These are phyloP conservation scores for Eucommia ulmoides DNA, from an alignment of 257 asterid genomes.

Conservation along the genomic window DNA sequence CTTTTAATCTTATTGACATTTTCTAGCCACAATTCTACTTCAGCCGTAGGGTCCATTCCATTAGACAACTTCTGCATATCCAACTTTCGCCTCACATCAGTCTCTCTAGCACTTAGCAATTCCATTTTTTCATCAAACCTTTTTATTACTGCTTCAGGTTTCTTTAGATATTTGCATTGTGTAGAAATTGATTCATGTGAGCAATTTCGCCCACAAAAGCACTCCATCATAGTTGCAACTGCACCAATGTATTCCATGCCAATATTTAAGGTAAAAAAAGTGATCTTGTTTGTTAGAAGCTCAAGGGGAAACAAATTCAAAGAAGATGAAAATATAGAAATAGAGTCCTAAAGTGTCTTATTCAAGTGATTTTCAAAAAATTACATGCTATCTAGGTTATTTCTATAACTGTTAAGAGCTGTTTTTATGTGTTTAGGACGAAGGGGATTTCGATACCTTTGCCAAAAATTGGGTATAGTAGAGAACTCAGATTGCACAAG, in stretches of 20 bases:
- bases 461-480: too few relatives aligned
- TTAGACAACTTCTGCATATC: background rate
- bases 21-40: slow-evolving; percentile 18
- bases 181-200: slow-evolving; percentile 6
- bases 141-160: slow-evolving; percentile 6
- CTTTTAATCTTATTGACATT: slow-evolving; percentile 12
- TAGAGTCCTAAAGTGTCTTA: too few relatives aligned
- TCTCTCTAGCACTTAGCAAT: slow-evolving; percentile 15
- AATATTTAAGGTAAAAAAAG: too few relatives aligned
- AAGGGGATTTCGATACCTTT: too few relatives aligned
- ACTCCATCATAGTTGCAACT: slow-evolving; percentile 10
- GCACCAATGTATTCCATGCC: slow-evolving; percentile 14
- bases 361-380: too few relatives aligned
- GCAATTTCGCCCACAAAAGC: slow-evolving; percentile 12
- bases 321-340: too few relatives aligned
- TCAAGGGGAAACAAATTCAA: too few relatives aligned
- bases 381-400: too few relatives aligned
- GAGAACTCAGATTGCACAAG: too few relatives aligned
- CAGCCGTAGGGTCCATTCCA: slow-evolving; percentile 17
- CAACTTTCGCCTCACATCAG: slow-evolving; percentile 9
- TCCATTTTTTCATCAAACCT: slow-evolving; percentile 10
- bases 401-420: too few relatives aligned
- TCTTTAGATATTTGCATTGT: slow-evolving; percentile 10
- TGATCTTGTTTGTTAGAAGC: too few relatives aligned
- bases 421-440: too few relatives aligned